phyloP scores from a whole-genome alignment of 768 basidiomycete genomes.

The Leccinum boreale region DNA sequence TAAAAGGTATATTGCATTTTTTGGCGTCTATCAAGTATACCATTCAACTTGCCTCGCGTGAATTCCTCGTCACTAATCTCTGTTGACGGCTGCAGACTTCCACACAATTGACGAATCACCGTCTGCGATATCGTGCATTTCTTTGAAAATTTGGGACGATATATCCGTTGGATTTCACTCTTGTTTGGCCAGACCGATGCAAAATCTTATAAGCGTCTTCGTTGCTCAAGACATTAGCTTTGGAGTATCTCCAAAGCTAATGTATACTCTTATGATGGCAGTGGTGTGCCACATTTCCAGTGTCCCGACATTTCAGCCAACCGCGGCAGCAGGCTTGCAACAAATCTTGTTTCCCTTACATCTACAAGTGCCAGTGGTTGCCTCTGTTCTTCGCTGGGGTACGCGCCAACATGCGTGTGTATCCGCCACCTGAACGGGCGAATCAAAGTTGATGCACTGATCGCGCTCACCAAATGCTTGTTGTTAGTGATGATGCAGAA shows the following conservation, averaged over 20 bases:
- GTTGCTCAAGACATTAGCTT: too few species aligned
- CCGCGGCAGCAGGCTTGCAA: neutral
- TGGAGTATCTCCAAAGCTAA: too few species aligned
- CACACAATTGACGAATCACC: constrained; percentile 33
- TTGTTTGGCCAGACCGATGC: too few species aligned
- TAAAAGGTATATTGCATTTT: constrained; percentile 32
- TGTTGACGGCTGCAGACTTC: constrained; percentile 29
- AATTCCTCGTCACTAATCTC: neutral
- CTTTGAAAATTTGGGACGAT: neutral
- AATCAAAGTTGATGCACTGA: neutral
- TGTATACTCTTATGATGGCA: too few species aligned
- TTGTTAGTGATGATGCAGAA: neutral
- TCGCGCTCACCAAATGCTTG: neutral
- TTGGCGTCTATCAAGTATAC: constrained; percentile 40
- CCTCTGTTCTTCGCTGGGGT: neutral
- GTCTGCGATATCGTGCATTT: constrained; percentile 36
- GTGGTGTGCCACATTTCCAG: too few species aligned
- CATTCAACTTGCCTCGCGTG: neutral
- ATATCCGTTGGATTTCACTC: too few species aligned
- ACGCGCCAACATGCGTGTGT: too few species aligned
- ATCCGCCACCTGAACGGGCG: neutral
- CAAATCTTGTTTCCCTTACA: neutral
- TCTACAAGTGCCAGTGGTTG: neutral
- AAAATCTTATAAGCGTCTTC: too few species aligned
- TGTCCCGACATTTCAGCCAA: too few species aligned